Evolutionary conservation across 2,329 filamentous ascomycete genomes (phyloP).

Genomic region (Geosmithia putterillii): DNA sequence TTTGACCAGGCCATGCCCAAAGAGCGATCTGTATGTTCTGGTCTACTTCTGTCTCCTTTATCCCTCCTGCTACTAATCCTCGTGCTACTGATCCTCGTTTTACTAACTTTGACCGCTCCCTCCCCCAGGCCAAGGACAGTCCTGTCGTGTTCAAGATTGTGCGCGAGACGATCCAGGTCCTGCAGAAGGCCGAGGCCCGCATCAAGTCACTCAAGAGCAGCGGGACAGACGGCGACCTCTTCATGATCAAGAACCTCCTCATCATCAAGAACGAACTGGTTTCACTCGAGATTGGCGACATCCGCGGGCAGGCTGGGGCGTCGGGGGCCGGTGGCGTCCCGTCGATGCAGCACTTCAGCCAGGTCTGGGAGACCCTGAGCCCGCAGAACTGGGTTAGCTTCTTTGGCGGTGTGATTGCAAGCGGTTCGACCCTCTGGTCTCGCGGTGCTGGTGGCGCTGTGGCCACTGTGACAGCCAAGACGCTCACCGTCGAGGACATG

Average conservation of each 20-base stretch:
- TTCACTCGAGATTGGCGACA: constrained; percentile 79
- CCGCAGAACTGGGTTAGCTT: constrained; percentile 46
- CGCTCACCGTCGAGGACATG: constrained; percentile 41
- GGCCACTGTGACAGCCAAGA: constrained; percentile 21
- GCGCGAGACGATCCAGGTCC: constrained; percentile 74
- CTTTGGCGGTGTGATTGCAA: constrained; percentile 38
- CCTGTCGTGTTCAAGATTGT: constrained; percentile 59
- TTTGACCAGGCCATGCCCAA: constrained; percentile 55
- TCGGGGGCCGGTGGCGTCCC: background rate
- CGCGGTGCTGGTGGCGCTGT: constrained; percentile 10
- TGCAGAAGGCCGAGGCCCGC: constrained; percentile 62
- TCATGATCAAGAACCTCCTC: constrained; percentile 88
- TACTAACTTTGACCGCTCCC: too few relatives aligned
- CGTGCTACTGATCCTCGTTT: background rate
- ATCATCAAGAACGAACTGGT: constrained; percentile 93
- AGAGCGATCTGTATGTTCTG: constrained; percentile 40
- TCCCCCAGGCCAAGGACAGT: constrained; percentile 28
- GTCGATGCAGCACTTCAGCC: constrained; percentile 48
- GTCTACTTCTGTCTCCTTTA: background rate
- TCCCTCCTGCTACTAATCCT: background rate
- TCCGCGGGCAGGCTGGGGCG: constrained; percentile 31
- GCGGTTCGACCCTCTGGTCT: constrained; percentile 38
- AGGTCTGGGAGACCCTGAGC: constrained; percentile 53
- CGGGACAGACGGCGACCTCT: constrained; percentile 67
- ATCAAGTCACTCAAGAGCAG: constrained; percentile 48